Base-by-base conservation (phyloP, 768 basidiomycete genomes). In the Lepiota brunneoincarnata region DNA sequence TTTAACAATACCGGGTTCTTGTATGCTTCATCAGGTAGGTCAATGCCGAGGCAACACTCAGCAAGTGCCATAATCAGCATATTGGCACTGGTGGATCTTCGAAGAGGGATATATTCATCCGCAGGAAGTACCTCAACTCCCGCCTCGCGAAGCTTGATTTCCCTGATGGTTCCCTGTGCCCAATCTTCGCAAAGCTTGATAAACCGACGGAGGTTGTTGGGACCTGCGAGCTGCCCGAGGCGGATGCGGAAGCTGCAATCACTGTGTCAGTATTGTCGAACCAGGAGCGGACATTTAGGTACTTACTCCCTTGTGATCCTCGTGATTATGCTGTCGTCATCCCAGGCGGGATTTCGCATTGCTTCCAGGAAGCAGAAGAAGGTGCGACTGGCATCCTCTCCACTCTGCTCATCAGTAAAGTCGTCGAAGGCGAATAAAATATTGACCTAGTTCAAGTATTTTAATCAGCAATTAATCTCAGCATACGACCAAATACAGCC, bases 341-440 rank as follows among this genome's bases (percentile, higher is more conserved):
- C 72, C 77, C 75, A 82, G 20, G 71, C 62, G 11, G 75, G 64
- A 55, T 83, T 70, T 55, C 66, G 70, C 73, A 86, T 73, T 10
- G 77, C 78, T 55, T 78, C 73, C 46, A 82, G 65, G 58, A 80
- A 79, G 18, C 77, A 69, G 43, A 76, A 70, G 11, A 81, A 80
- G 20, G 80, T 84, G 23, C 69, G 69, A 43, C 72, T 72, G 37
- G 82, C 85, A 45, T 79, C 84, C 49, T 67, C 65, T n/a, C 77
- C 79, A 61, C 71, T 75, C 64, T 85, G 84, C 54, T 84, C 82
- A 58, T 86, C 83, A 64, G 81, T 84, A 48, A 84, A 74, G 66
- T 86, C 84, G 64, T 87, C 86, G 47, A 85, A 72, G 55, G 81
- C 79, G 68, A 83, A 86, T 21, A 87, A 75, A n/a, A 83, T 67